Percentiles rank a stretch among this genome's conserved stretches.
These are phyloP conservation scores for Fusarium transvaalense DNA, from an alignment of 2,329 filamentous ascomycete genomes.

Conservation along the genomic window DNA sequence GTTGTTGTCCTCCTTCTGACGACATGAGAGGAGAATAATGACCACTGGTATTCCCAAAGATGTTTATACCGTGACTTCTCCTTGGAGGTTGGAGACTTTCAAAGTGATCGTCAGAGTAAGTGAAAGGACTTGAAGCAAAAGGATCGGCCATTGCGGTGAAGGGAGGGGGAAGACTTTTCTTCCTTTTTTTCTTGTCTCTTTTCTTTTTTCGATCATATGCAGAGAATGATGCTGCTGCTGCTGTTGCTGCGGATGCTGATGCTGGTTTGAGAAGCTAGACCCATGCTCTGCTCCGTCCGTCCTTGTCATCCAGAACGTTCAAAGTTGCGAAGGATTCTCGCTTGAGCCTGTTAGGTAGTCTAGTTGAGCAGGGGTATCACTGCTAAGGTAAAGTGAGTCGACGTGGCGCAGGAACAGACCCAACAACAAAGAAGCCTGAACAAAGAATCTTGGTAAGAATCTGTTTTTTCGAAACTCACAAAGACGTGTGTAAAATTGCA, in stretches of 20 bases:
- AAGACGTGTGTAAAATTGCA: background rate
- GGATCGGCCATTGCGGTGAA: constrained; percentile 35
- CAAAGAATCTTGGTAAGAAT: background rate
- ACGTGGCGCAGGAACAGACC: constrained; percentile 7
- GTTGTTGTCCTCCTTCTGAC: constrained; percentile 12
- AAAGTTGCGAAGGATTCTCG: constrained; percentile 3
- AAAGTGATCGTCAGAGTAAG: constrained; percentile 18
- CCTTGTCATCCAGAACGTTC: background rate
- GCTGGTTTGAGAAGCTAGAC: constrained; percentile 6
- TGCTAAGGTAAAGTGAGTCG: background rate
- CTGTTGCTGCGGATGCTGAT: background rate
- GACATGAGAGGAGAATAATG: constrained; percentile 40
- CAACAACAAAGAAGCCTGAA: background rate
- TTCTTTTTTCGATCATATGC: background rate
- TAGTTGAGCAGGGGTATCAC: constrained; percentile 1
- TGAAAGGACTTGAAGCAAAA: constrained; percentile 19
- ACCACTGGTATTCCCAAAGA: constrained; percentile 41
- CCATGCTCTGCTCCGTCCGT: constrained; percentile 2
- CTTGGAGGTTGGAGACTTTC: constrained; percentile 14
- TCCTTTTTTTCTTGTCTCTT: constrained; percentile 1
- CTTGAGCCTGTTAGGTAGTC: background rate
- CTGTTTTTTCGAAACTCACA: background rate
- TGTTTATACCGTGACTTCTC: constrained; percentile 29
- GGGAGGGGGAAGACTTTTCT: background rate
- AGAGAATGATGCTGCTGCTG: background rate